Evolutionary conservation across 345 rosid species (phyloP).

Genomic region (Mallotus nudiflorus): DNA sequence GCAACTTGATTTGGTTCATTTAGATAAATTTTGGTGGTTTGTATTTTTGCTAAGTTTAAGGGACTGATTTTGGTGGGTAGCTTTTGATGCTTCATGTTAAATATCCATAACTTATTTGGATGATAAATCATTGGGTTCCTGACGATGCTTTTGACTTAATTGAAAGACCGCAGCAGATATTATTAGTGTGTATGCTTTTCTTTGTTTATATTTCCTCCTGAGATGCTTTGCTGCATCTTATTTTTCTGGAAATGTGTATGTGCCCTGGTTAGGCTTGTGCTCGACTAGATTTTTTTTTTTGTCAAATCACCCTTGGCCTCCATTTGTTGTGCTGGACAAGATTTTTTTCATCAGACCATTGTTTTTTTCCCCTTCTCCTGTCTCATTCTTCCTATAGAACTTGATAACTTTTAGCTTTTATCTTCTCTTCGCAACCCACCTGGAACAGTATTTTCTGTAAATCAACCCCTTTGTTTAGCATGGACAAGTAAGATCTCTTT

Average conservation of each 20-base stretch:
- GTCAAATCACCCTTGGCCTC: neutral
- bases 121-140: neutral
- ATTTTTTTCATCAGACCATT: neutral
- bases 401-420: neutral
- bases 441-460: no score
- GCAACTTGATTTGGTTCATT: neutral
- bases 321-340: neutral
- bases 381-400: neutral
- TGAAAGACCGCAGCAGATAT: neutral
- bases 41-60: neutral
- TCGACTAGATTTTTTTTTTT: no score
- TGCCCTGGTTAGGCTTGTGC: neutral
- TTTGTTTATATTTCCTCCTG: no score
- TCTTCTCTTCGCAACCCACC: neutral
- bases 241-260: neutral
- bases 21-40: neutral
- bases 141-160: neutral
- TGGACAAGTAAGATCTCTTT: conserved; percentile 11
- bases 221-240: neutral
- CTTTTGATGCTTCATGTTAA: neutral
- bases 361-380: neutral
- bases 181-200: neutral
- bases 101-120: neutral
- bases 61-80: neutral
- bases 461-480: neutral